Evolutionary conservation across 2,329 filamentous ascomycete genomes (phyloP), one percentile per base, ranked within the genome.

Genomic region (Talaromyces sp.): DNA sequence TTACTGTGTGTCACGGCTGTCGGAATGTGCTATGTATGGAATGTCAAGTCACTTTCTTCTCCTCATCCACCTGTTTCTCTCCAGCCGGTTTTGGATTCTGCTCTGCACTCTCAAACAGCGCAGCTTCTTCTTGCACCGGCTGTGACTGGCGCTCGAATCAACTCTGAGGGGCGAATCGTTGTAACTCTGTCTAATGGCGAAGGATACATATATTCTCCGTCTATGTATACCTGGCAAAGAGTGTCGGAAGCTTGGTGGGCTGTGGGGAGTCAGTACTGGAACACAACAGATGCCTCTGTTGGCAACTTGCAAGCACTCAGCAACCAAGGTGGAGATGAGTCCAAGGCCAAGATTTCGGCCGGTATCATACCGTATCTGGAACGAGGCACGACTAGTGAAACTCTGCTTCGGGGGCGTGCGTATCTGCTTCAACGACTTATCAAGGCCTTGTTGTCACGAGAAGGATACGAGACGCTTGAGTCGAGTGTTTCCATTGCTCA

Each of bases 211-310:
- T 99, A 99, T 75, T 90, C 90, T 1, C 85, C 89, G 0, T 82
- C 84, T 19, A 90, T 99, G 88, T 93, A 87, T 74, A 85, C 87
- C 8, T 99, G 95, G 95, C 93, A 98, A 75, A 87, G 93, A 10
- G 81, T 99, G n/a, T 96, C 92, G 2, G 96, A 99, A 72, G 85
- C 91, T 1, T 99, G 95, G 95, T 99, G 95, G 92, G 93, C 93
- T 0, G 92, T 98, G 0, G 93, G 93, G 19, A 96, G 91, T 67
- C 95, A 99, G 72, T 99, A 99, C 74, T 99, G 95, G 96, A 98
- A 99, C 75, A 96, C 92, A 0, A 96, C 92, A 58, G 95, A 97
- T 69, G 92, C 91, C 1, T 92, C 92, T 0, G 86, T 96, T 58
- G 88, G 89, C 54, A 90, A 92, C 56, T 77, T 96, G 41, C 87